Conservation (phyloP, 2,329 filamentous ascomycete genomes). For the Rhexocercosporidium sp. region DNA sequence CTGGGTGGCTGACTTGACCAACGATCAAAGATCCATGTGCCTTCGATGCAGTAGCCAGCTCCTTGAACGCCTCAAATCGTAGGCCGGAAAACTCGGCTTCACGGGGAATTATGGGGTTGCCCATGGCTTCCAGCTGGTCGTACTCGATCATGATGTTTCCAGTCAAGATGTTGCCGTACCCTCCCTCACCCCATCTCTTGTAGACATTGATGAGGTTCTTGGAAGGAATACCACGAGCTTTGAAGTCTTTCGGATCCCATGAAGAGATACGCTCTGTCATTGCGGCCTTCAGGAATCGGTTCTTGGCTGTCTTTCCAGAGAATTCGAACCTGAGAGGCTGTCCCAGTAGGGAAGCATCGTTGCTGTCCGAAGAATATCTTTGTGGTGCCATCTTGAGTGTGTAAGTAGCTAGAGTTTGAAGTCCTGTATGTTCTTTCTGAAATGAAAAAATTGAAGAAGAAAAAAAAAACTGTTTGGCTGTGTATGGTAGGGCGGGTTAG, state of each 20-base stretch:
- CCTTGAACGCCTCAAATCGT: slow-evolving; percentile 64
- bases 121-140: slow-evolving; percentile 60
- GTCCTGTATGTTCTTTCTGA: too few species aligned
- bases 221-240: slow-evolving; percentile 58
- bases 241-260: slow-evolving; percentile 59
- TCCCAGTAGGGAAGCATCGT: slow-evolving; percentile 46
- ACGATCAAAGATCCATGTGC: slow-evolving; percentile 62
- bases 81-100: slow-evolving; percentile 56
- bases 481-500: too few species aligned
- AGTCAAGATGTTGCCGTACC: slow-evolving; percentile 60
- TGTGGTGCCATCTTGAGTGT: slow-evolving; percentile 30
- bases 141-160: slow-evolving; percentile 70
- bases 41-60: slow-evolving; percentile 59
- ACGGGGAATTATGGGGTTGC: slow-evolving; percentile 63
- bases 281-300: slow-evolving; percentile 70
- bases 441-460: too few species aligned
- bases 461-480: too few species aligned
- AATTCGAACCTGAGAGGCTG: slow-evolving; percentile 55
- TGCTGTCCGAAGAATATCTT: slow-evolving; percentile 35
- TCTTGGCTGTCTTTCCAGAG: slow-evolving; percentile 60
- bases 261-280: slow-evolving; percentile 70
- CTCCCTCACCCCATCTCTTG: slow-evolving; percentile 64
- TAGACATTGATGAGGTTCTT: slow-evolving; percentile 62
- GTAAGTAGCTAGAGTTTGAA: too few species aligned
- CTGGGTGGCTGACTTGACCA: slow-evolving; percentile 66